Evolutionary conservation across 2,329 filamentous ascomycete genomes (phyloP).

Genomic region (Penicillium fuscoglaucum): DNA sequence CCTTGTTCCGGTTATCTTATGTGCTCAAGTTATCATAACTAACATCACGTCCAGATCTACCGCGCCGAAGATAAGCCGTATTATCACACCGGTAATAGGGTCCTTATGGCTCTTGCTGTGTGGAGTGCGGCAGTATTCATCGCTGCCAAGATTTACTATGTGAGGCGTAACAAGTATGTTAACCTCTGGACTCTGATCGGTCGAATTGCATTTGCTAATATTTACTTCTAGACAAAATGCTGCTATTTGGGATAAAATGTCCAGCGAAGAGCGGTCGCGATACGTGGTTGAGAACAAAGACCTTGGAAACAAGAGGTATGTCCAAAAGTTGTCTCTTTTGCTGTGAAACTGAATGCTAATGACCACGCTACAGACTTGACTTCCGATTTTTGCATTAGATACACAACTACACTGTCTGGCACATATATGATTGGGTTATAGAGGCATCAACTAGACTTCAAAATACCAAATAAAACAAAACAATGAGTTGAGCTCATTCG

Average conservation of each 20-base stretch:
- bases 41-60: constrained; percentile 50
- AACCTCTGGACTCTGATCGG: background rate
- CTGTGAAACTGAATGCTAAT: background rate
- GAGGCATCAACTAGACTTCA: background rate
- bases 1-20: background rate
- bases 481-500: constrained; percentile 5
- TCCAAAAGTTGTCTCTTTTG: background rate
- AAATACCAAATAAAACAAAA: background rate
- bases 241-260: constrained; percentile 44
- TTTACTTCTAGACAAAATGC: constrained; percentile 31
- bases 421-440: background rate
- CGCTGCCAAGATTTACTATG: constrained; percentile 43
- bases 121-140: constrained; percentile 54
- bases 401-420: background rate
- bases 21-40: background rate
- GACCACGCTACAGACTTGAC: constrained; percentile 33
- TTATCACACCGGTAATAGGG: constrained; percentile 59
- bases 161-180: constrained; percentile 43
- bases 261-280: constrained; percentile 37
- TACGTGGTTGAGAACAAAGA: constrained; percentile 43
- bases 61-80: constrained; percentile 56
- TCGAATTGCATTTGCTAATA: constrained; percentile 3
- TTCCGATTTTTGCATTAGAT: constrained; percentile 40
- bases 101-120: constrained; percentile 55
- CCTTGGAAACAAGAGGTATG: constrained; percentile 47